Base-by-base conservation (phyloP, 164 flowering plant species). In the Tinospora cordifolia region DNA sequence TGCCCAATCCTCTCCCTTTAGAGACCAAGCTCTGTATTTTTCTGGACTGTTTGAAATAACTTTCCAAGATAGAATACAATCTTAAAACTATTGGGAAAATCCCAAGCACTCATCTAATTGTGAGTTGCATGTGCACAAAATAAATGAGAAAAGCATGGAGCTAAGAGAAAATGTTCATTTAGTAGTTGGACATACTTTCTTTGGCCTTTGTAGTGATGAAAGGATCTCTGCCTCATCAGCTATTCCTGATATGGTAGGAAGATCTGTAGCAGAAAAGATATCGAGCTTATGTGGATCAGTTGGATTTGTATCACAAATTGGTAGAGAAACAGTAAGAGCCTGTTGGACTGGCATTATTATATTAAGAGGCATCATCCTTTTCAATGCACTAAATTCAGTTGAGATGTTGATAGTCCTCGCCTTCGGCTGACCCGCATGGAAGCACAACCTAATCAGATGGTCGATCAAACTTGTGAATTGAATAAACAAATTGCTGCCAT, bases 151-250 rank as follows among this genome's bases (percentile, higher is more conserved):
- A 30, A 39, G 63, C 11, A 30, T 62, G 21, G 39, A 2, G 30
- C 54, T 66, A 49, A 66, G 6, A 73, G 26, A 38, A 41, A 41
- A 41, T 41, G 46, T 51, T 51, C 17, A 22, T 17, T 51, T 51
- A 51, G 59, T 17, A 2, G 21, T n/a, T 17, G n/a, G 6, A 30
- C 41, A 8, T 84, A 90, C 99, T 73, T 95, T 95, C 76, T 95
- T 95, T 30, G 99, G 99, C 25, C 90, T 83, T 81, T 95, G 99
- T 81, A 95, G 97, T 67, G 99, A 95, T 46, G 99, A 88, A 75
- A 95, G 97, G 74, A 95, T 91, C 78, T 95, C 99, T 46, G 98
- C 98, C 75, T 95, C 99, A 78, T 92, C 98, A 63, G 86, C 84
- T 74, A 95, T 95, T 77, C 99, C 98, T 26, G 87, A 78, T 75